Evolutionary conservation across 1,139 yeast genomes (phyloP), one percentile per base, ranked within the genome.

Genomic region (Trichomonascaceae sp.): DNA sequence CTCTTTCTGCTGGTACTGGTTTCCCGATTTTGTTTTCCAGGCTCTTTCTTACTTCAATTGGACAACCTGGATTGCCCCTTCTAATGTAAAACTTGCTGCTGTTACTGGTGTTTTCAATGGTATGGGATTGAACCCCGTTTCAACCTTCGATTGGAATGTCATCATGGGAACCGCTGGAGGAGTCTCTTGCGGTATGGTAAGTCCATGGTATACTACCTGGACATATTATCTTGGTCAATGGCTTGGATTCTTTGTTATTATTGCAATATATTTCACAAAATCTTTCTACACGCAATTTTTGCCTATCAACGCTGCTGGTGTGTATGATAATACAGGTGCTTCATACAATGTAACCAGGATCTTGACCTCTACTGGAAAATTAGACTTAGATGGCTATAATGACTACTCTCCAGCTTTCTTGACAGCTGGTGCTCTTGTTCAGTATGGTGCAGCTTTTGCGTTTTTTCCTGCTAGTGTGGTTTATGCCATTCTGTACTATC

Each of bases 51-150:
- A 70, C 17, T 82, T 82, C 71, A 79, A 78, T 63, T 82, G 86
- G 85, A 74, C 78, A 64, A 77, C 83, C 6, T 83, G 87, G 87
- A 80, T 82, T 52, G 69, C 74, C 6, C 85, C 85, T 30, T 61
- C 74, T 43, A 82, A 80, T 63, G 72, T 78, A 58, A 75, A 76
- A 54, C 66, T 83, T 49, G 84, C 83, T 10, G 70, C 73, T n/a
- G 70, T 83, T 45, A 79, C 83, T 4, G 87, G 87, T 8, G 71
- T 79, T 32, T 60, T 72, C 27, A 71, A 81, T 15, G 87, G 87
- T 17, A 64, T 82, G 17, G 86, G 86, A 1, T 61, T 82, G 49
- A 81, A 81, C 62, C 87, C 85, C 13, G 63, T 77, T 54, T 66
- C 83, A 1, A 80, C 52, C 52, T 78, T 80, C 61, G 84, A 77